Percentiles rank a stretch among this genome's conserved stretches.
Conservation (phyloP, 208 protist species). For the Crithidia fasciculata region DNA sequence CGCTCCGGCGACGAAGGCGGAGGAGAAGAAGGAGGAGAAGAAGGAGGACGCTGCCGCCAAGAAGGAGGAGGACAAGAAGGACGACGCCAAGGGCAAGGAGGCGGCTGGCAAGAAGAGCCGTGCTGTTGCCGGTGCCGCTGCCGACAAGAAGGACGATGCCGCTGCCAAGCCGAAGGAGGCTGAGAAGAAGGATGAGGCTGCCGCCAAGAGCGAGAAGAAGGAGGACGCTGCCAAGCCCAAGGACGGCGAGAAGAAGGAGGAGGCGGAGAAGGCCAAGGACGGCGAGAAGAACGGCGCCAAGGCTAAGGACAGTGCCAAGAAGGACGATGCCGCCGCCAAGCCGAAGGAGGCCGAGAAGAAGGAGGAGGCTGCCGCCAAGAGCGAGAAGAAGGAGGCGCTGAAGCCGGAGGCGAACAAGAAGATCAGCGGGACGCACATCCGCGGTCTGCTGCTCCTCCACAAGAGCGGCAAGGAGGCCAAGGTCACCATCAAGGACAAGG, state of each 20-base stretch:
- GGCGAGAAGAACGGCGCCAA: slow-evolving; percentile 4
- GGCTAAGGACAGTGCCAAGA: slow-evolving; percentile 30
- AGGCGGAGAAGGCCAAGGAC: slow-evolving; percentile 16
- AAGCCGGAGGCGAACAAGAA: slow-evolving; percentile 32
- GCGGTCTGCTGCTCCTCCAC: slow-evolving; percentile 36
- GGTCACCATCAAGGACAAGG: slow-evolving; percentile 47
- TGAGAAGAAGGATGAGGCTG: slow-evolving; percentile 11
- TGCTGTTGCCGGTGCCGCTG: neutral
- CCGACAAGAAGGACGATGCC: neutral
- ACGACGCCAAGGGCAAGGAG: slow-evolving; percentile 13
- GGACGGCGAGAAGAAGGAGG: slow-evolving; percentile 21
- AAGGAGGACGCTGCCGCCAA: slow-evolving; percentile 11
- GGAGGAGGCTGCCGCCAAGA: slow-evolving; percentile 12
- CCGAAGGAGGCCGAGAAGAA: slow-evolving; percentile 12
- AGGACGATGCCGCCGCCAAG: slow-evolving; percentile 17
- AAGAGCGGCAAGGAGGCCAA: slow-evolving; percentile 47
- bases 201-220: slow-evolving; percentile 15
- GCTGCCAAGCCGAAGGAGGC: slow-evolving; percentile 5
- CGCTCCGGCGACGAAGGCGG: slow-evolving; percentile 1
- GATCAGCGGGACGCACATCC: slow-evolving; percentile 45
- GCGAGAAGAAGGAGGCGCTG: neutral
- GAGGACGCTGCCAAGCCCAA: slow-evolving; percentile 7
- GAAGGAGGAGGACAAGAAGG: slow-evolving; percentile 22
- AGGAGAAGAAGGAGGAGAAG: slow-evolving; percentile 12
- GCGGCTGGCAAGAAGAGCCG: neutral